Evolutionary conservation across 2,329 filamentous ascomycete genomes (phyloP).

Genomic region (Ophiostoma piceae): DNA sequence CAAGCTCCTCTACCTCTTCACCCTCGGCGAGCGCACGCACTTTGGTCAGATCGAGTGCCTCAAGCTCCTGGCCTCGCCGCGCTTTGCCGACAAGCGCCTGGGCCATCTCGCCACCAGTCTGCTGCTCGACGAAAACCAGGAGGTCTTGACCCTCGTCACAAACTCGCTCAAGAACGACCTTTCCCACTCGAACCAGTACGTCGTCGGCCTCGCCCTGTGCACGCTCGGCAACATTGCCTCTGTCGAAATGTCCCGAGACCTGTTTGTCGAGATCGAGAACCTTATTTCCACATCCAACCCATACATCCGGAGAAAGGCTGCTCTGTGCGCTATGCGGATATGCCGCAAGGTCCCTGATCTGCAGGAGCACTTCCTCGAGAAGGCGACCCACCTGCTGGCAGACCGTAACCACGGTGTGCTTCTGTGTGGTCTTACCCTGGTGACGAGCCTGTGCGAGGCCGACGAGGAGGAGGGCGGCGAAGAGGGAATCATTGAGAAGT

Average conservation of each 20-base stretch:
- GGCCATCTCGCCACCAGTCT: conserved; percentile 96
- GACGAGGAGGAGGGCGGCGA: conserved; percentile 94
- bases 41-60: conserved; percentile 99
- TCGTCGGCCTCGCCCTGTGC: conserved; percentile 91
- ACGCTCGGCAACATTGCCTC: conserved; percentile 97
- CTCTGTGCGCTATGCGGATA: conserved; percentile 98
- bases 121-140: conserved; percentile 94
- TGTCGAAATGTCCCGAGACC: conserved; percentile 94
- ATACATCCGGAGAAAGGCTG: conserved; percentile 96
- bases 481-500: conserved; percentile 83
- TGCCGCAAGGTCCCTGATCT: conserved; percentile 96
- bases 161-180: conserved; percentile 98
- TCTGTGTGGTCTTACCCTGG: conserved; percentile 84
- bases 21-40: conserved; percentile 91
- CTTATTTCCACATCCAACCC: conserved; percentile 90
- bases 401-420: conserved; percentile 96
- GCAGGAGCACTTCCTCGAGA: conserved; percentile 95
- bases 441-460: conserved; percentile 87
- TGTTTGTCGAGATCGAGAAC: conserved; percentile 92
- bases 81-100: conserved; percentile 94
- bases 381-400: conserved; percentile 78
- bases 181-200: conserved; percentile 96
- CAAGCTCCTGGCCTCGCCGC: conserved; percentile 91
- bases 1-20: conserved; percentile 97
- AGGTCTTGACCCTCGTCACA: conserved; percentile 92